Evolutionary conservation across 2,329 filamentous ascomycete species (phyloP).

Genomic region (Apiospora koreana): DNA sequence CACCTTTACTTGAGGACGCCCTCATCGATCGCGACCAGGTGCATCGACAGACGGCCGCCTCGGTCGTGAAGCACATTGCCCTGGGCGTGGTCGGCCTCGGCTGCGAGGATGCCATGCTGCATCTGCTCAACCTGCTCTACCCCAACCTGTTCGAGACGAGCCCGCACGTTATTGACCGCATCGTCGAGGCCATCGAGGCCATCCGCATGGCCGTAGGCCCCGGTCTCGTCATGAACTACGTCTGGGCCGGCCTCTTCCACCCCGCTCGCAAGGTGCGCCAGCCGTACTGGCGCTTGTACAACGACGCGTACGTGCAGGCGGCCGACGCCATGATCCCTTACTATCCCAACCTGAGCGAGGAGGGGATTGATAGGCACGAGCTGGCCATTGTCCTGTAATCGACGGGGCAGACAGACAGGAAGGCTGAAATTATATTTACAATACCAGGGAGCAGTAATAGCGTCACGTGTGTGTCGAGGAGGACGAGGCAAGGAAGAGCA

Average conservation of each 20-base stretch:
- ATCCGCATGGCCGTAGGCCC: conserved; percentile 92
- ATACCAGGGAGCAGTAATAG: not conserved
- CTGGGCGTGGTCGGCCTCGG: conserved; percentile 96
- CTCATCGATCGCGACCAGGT: conserved; percentile 98
- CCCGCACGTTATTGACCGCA: conserved; percentile 96
- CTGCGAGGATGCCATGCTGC: conserved; percentile 97
- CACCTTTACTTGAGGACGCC: conserved; percentile 91
- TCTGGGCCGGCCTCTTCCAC: conserved; percentile 97
- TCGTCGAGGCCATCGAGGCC: conserved; percentile 96
- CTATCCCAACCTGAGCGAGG: conserved; percentile 84
- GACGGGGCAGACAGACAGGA: not conserved
- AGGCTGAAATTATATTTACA: not conserved
- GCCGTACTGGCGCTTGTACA: conserved; percentile 96
- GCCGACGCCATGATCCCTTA: conserved; percentile 97
- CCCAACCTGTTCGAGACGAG: conserved; percentile 98
- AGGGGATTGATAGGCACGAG: conserved; percentile 77
- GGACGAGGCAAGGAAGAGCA: not conserved
- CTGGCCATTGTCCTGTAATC: conserved; percentile 76
- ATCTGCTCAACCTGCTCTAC: conserved; percentile 92
- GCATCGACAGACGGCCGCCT: conserved; percentile 93
- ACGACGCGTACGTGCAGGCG: conserved; percentile 91
- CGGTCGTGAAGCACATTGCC: conserved; percentile 96
- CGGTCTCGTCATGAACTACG: conserved; percentile 93
- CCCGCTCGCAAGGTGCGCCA: conserved; percentile 91
- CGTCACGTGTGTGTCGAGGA: not conserved